These are phyloP conservation scores for Albophoma yamanashiensis DNA, from an alignment of 2,329 filamentous ascomycete species.

Conservation along the genomic window DNA sequence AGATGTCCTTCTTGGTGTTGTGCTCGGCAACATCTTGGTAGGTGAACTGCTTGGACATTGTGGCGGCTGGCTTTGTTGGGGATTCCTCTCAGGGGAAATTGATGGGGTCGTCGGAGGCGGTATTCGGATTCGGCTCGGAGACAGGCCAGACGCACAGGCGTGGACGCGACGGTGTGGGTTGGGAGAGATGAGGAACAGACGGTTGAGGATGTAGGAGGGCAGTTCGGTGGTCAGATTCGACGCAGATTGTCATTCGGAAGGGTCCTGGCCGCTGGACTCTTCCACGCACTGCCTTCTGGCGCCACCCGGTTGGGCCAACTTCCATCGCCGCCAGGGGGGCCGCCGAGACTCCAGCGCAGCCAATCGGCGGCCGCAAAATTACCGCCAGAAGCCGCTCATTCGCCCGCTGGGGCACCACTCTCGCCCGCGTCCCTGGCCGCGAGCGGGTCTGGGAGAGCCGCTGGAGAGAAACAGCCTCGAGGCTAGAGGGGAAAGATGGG, in stretches of 20 bases:
- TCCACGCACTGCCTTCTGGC: slow-evolving; percentile 5
- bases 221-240: not conserved
- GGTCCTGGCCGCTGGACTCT: not conserved
- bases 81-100: not conserved
- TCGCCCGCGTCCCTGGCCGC: not conserved
- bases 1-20: slow-evolving; percentile 90
- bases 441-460: not conserved
- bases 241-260: not conserved
- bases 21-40: slow-evolving; percentile 75
- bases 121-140: not conserved
- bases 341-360: not conserved
- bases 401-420: not conserved
- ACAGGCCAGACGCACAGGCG: not conserved
- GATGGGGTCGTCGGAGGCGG: not conserved
- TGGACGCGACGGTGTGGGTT: not conserved
- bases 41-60: slow-evolving; percentile 47
- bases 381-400: slow-evolving; percentile 14
- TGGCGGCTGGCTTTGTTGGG: slow-evolving; percentile 6
- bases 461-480: not conserved
- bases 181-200: not conserved
- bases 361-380: slow-evolving; percentile 19
- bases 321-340: slow-evolving; percentile 8
- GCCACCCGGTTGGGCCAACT: slow-evolving; percentile 14
- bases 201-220: not conserved
- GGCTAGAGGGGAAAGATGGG: not conserved